Percentiles rank a stretch among this genome's conserved stretches.
These are phyloP conservation scores for Physaria fendleri DNA, from an alignment of 345 rosid species.

Conservation along the genomic window DNA sequence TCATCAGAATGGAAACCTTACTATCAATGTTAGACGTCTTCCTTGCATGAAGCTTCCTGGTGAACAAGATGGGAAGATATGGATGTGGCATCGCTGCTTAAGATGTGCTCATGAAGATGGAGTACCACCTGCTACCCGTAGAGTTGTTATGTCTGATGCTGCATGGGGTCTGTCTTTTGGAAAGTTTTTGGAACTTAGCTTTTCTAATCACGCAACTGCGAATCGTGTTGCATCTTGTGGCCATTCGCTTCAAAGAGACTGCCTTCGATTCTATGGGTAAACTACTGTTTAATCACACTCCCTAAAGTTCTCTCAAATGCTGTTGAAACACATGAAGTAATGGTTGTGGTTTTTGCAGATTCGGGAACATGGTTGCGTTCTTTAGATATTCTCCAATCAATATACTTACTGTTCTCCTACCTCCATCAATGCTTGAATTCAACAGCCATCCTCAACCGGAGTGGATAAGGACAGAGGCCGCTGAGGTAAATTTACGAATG, in stretches of 20 bases:
- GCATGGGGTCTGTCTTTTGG: constrained; percentile 99
- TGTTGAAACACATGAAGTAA: not conserved
- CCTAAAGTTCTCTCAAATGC: not conserved
- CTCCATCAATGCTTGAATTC: constrained; percentile 75
- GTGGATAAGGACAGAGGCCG: constrained; percentile 77
- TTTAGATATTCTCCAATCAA: constrained; percentile 93
- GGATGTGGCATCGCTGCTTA: constrained; percentile 99
- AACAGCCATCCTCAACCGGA: constrained; percentile 51
- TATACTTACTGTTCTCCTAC: constrained; percentile 72
- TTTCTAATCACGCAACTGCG: constrained; percentile 95
- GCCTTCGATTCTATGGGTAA: constrained; percentile 97
- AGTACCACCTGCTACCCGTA: constrained; percentile 90
- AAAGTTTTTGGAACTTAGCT: constrained; percentile 93
- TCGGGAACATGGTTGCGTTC: constrained; percentile 94
- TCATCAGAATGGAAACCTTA: constrained; percentile 97
- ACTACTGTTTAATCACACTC: not conserved
- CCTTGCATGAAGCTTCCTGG: constrained; percentile 71
- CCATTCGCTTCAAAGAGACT: constrained; percentile 95
- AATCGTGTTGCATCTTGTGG: constrained; percentile 98
- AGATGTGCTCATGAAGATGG: constrained; percentile 79
- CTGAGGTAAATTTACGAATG: constrained; percentile 38
- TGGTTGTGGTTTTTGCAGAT: constrained; percentile 39
- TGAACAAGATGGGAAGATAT: constrained; percentile 87
- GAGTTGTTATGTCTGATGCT: constrained; percentile 97
- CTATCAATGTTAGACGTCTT: constrained; percentile 72